phyloP scores from a whole-genome alignment of 306 rosid species.

The Quercus cerris region DNA sequence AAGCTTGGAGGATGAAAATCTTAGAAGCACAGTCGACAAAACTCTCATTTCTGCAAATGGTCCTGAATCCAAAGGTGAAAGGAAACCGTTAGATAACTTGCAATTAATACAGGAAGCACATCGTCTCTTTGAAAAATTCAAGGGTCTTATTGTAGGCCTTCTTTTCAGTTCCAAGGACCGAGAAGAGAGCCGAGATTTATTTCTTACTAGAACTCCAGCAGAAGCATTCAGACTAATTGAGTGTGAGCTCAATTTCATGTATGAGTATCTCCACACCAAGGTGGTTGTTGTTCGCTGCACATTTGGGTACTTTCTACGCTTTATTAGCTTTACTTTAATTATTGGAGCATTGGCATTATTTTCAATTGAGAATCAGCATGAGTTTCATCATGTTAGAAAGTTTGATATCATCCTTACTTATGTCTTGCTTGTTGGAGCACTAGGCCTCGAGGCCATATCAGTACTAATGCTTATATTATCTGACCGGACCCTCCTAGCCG shows the following conservation, averaged over 20 bases:
- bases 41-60: too few relatives aligned
- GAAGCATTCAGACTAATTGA: constrained; percentile 18
- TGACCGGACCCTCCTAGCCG: not conserved
- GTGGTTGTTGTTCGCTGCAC: not conserved
- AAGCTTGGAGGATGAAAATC: not conserved
- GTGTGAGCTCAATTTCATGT: constrained; percentile 25
- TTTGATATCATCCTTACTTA: constrained; percentile 5
- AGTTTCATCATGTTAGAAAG: not conserved
- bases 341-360: not conserved
- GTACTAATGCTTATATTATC: constrained; percentile 5
- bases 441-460: constrained; percentile 2
- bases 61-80: not conserved
- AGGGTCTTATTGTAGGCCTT: constrained; percentile 29
- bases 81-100: not conserved
- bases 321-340: not conserved
- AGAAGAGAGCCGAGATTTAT: not conserved
- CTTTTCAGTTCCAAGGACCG: constrained; percentile 16
- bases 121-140: constrained; percentile 8
- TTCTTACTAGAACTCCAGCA: not conserved
- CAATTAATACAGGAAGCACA: constrained; percentile 14
- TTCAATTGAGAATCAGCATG: not conserved
- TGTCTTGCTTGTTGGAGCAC: constrained; percentile 11
- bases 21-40: not conserved
- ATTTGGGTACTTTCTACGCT: constrained; percentile 11
- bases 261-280: constrained; percentile 35